phyloP scores from a whole-genome alignment of 169 alveolate species.

The Plasmodium vivax region DNA sequence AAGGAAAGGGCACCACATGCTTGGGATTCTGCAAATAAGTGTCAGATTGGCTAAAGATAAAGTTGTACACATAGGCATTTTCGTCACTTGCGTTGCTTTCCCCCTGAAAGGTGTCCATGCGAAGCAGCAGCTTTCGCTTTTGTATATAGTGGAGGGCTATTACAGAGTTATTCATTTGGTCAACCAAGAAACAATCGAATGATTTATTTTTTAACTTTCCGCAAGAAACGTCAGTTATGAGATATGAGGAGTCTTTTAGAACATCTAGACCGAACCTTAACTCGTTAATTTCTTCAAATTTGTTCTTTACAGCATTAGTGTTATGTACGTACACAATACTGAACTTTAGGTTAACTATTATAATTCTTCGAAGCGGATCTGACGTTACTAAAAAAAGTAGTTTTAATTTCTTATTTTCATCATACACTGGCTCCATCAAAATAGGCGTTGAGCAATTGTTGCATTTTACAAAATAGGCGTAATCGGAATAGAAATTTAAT shows the following conservation, averaged over 20 bases:
- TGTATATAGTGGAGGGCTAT: conserved; percentile 31
- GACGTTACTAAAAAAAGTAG: conserved; percentile 43
- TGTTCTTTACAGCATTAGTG: conserved; percentile 21
- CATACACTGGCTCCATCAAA: conserved; percentile 71
- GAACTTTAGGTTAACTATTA: conserved; percentile 29
- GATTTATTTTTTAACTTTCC: conserved; percentile 46
- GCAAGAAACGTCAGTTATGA: conserved; percentile 48
- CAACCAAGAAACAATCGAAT: conserved; percentile 63
- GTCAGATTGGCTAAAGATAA: conserved; percentile 23
- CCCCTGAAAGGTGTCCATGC: conserved; percentile 58
- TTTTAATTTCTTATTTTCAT: conserved; percentile 41
- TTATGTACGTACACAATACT: conserved; percentile 1
- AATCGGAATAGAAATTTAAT: conserved; percentile 39
- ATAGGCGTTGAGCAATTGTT: conserved; percentile 47
- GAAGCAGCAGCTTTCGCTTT: conserved; percentile 14
- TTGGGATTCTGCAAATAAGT: conserved; percentile 33
- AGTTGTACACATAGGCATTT: conserved; percentile 3
- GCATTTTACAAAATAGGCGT: conserved; percentile 35
- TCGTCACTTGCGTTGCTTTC: conserved; percentile 28
- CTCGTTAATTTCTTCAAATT: not conserved
- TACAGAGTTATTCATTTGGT: conserved; percentile 47
- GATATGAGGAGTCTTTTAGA: conserved; percentile 35
- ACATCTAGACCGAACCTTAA: conserved; percentile 27
- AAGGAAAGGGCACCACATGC: conserved; percentile 27
- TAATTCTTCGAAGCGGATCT: conserved; percentile 20